Conservation (phyloP, 257 asterid species). For the Solanum piurae region DNA sequence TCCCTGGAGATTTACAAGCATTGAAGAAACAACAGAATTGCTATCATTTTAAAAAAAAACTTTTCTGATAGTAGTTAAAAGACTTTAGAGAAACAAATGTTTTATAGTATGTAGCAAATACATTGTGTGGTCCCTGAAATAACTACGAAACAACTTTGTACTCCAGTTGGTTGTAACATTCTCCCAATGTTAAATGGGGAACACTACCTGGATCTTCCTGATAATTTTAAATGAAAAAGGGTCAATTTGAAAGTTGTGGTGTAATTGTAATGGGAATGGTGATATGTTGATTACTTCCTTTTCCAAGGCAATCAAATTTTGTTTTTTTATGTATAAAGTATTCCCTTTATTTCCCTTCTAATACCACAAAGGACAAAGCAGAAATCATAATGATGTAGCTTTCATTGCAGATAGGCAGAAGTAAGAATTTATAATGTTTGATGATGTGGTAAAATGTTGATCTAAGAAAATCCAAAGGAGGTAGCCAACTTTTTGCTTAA, state of each 20-base stretch:
- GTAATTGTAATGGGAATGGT: neutral
- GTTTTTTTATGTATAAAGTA: neutral
- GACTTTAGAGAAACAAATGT: neutral
- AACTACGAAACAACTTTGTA: neutral
- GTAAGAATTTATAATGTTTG: neutral
- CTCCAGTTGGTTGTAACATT: neutral
- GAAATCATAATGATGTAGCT: neutral
- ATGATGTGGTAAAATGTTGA: neutral
- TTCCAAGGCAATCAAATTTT: neutral
- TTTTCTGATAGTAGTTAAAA: neutral
- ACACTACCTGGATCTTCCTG: neutral
- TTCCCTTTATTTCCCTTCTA: neutral
- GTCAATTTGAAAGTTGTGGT: neutral
- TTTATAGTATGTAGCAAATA: neutral
- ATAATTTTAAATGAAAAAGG: neutral
- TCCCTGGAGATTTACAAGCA: neutral
- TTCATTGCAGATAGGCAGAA: neutral
- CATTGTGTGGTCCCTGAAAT: neutral
- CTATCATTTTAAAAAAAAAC: neutral
- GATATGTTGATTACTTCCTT: neutral
- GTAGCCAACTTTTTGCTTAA: neutral
- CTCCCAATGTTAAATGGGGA: neutral
- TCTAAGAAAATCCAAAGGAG: neutral
- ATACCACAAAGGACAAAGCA: neutral
- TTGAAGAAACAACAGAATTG: neutral